Conservation (phyloP, 2,329 filamentous ascomycete genomes). For the Arthrobotrys conoides region DNA sequence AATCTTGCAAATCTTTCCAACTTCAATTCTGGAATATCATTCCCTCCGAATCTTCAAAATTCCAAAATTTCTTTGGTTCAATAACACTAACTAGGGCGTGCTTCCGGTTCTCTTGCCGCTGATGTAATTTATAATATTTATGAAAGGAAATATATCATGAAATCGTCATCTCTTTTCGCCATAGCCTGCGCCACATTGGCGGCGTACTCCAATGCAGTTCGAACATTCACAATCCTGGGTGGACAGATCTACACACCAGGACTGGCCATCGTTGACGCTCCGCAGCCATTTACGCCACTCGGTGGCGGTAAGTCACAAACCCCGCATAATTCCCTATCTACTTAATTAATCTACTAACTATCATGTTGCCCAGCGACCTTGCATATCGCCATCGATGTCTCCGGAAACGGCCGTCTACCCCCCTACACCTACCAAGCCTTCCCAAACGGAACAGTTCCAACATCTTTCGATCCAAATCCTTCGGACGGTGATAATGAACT, state of each 20-base stretch:
- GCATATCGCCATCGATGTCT: slow-evolving; percentile 78
- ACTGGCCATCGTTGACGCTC: slow-evolving; percentile 76
- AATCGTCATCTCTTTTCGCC: not conserved
- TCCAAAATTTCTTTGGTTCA: not conserved
- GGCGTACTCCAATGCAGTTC: slow-evolving; percentile 64
- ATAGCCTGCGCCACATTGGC: slow-evolving; percentile 62
- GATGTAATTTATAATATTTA: not conserved
- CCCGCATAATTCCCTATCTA: too few species aligned
- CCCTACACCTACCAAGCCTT: slow-evolving; percentile 73
- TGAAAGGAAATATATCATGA: slow-evolving; percentile 6
- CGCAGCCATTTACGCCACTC: slow-evolving; percentile 76
- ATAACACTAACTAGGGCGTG: too few species aligned
- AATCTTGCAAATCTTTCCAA: not conserved
- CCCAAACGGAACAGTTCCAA: slow-evolving; percentile 71
- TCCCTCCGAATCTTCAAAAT: not conserved
- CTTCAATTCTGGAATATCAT: not conserved
- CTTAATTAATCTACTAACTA: slow-evolving; percentile 10
- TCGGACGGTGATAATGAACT: slow-evolving; percentile 16
- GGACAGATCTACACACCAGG: slow-evolving; percentile 80
- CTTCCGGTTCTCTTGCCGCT: not conserved
- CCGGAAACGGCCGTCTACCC: slow-evolving; percentile 76
- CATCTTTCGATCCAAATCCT: slow-evolving; percentile 21
- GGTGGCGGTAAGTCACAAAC: slow-evolving; percentile 73
- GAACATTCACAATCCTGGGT: slow-evolving; percentile 73
- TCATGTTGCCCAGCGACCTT: slow-evolving; percentile 68